These are phyloP conservation scores for Schizochytrium sp. DNA, from an alignment of 108 stramenopile genomes.

Conservation along the genomic window DNA sequence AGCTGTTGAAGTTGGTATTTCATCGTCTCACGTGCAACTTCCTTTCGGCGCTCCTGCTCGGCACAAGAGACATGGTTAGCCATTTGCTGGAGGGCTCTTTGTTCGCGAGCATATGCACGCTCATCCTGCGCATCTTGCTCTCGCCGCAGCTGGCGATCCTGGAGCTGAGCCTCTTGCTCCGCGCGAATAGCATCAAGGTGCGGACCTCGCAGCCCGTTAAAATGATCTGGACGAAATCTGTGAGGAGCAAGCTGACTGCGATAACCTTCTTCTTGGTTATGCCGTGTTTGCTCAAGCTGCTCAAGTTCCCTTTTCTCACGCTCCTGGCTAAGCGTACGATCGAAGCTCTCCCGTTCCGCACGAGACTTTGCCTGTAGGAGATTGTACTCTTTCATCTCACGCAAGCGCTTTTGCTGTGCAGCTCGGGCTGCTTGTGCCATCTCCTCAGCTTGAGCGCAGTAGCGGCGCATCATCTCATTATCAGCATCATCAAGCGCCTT, in stretches of 20 bases:
- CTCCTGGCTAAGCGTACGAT: not conserved
- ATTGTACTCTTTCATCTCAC: constrained; percentile 5
- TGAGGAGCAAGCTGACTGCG: not conserved
- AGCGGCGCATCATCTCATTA: not conserved
- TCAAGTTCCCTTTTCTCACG: not conserved
- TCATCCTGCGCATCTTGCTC: constrained; percentile 39
- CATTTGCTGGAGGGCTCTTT: not conserved
- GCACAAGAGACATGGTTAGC: not conserved
- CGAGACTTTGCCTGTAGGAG: constrained; percentile 20
- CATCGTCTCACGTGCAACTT: not conserved
- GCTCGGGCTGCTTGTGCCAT: constrained; percentile 10
- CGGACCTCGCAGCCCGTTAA: not conserved
- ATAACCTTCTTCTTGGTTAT: not conserved
- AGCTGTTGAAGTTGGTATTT: not conserved
- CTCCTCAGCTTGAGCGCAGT: not conserved
- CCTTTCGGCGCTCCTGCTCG: not conserved
- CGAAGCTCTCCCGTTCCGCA: not conserved
- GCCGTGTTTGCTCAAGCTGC: not conserved
- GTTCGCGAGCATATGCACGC: not conserved
- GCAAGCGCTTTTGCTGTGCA: not conserved
- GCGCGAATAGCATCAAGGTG: not conserved
- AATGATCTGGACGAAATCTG: constrained; percentile 12
- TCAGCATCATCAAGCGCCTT: not conserved
- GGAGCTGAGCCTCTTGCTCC: not conserved
- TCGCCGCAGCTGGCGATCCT: not conserved